Base-by-base conservation (phyloP, 495 filamentous ascomycete genomes). In the Xylaria longipes region DNA sequence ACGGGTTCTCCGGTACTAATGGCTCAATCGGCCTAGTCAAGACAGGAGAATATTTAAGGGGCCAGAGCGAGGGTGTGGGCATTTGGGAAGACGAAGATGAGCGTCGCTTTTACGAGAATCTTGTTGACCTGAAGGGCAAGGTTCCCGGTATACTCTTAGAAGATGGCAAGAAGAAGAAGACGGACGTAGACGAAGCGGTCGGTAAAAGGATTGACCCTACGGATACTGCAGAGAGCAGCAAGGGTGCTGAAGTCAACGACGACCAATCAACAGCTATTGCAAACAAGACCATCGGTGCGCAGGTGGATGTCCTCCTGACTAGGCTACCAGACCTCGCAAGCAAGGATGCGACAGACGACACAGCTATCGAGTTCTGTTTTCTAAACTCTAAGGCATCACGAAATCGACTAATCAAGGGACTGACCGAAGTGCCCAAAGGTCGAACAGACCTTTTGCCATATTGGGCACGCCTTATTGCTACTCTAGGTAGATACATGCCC, bases 31-130 rank as follows among this genome's bases (percentile, higher is more conserved):
- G 96, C 25, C 89, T 99, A 62, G 91, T 98, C 71, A 97, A 97
- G 80, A 92, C 94, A 37, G 93, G 94, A 1, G 97, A 99, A 72
- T 98, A 97, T 76, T 86, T 98, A 11, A 92, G 94, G 41, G 93
- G 93, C 27, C 92, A 96, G 75, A 91, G 91, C 6, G 96, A 98
- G 71, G 95, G 95, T 9, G 88, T 94, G n/a, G 96, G 96, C 1
- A 98, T 98, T 74, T 99, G 96, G 96, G 97, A 98, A 83, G 96
- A 99, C 74, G 96, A 98, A 76, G 96, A 99, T 54, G 95, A 99
- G 79, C 88, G 97, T 67, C 92, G 96, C 43, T 99, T 98, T 80
- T 98, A 99, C 79, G 96, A 99, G 81, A 97, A 97, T 76, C 84
- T 98, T 6, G 91, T 96, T 22, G 96, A 99, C 79, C 86, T 99